Base-by-base conservation (phyloP, 257 asterid species). In the Eustoma russellianum region DNA sequence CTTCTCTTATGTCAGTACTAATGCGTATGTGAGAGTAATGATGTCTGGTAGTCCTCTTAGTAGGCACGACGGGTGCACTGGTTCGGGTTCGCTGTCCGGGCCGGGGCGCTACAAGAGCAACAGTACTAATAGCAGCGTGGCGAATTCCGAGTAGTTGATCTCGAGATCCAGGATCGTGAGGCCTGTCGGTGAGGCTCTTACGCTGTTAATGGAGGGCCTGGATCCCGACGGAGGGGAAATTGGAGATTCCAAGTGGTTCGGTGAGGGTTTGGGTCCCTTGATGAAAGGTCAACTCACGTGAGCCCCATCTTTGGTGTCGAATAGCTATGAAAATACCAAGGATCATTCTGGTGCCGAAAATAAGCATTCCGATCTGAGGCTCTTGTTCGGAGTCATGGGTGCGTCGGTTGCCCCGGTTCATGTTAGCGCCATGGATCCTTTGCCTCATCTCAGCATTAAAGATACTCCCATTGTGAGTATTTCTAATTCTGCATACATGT, bases 331-430 rank as follows among this genome's bases (percentile, higher is more conserved):
- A 55, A 47, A 13, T 30, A 38, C 17, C 13, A 55, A 44, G 48
- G 53, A 7, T 33, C 53, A 30, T 53, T 14, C 49, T 45, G 14
- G 40, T 14, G 24, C 13, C 44, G n/a, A 15, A 8, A 35, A 46
- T 44, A 78, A 58, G 80, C 73, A 82, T 85, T 83, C 96, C 52
- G 98, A 91, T 77, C 81, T 84, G 81, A 69, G 98, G 62, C 63
- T 90, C 55, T 71, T 90, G 75, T 94, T 90, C 33, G 96, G 98
- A 10, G 96, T 86, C 13, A 83, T 90, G 98, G 96, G 96, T 16
- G 96, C 96, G 33, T 95, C 98, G 5, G 83, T 90, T 35, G 94
- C 94, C 5, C 98, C 98, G 48, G 86, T 86, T 73, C 83, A 83
- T 81, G 96, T 86, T 40, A 67, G 86, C 83, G 46, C 83, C 55